A percentile compares a stretch with the other conserved stretches of the same genome.
These are phyloP conservation scores for Scheffersomyces stipitis DNA, from an alignment of 805 yeast species.

Conservation along the genomic window DNA sequence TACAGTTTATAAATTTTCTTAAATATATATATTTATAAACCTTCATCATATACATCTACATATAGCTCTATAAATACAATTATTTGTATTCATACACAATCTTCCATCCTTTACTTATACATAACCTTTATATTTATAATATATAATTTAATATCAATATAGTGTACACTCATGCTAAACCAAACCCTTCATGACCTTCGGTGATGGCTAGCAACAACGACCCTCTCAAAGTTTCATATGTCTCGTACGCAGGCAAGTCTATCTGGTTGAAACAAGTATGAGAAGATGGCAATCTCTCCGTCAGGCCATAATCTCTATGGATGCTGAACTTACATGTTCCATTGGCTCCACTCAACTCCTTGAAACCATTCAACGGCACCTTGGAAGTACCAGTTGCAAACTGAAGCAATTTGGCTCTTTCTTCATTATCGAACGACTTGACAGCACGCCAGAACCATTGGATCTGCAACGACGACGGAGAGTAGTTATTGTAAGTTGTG, in stretches of 20 bases:
- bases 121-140: too few relatives aligned
- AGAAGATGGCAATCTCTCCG: constrained; percentile 87
- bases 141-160: too few relatives aligned
- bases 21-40: too few relatives aligned
- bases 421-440: constrained; percentile 88
- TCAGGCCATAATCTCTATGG: constrained; percentile 83
- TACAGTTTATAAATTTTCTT: too few relatives aligned
- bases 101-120: too few relatives aligned
- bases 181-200: constrained; percentile 97
- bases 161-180: constrained; percentile 66
- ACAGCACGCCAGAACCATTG: constrained; percentile 99
- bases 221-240: constrained; percentile 81
- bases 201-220: constrained; percentile 80
- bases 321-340: constrained; percentile 86
- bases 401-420: constrained; percentile 88
- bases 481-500: constrained; percentile 77
- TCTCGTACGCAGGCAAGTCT: constrained; percentile 89
- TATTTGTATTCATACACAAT: too few relatives aligned
- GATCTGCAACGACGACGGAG: constrained; percentile 79
- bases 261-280: constrained; percentile 97
- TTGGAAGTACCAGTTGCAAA: constrained; percentile 97
- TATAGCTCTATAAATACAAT: too few relatives aligned
- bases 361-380: constrained; percentile 93
- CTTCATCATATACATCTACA: too few relatives aligned
- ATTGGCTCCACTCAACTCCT: constrained; percentile 81